Percentiles rank a stretch among this genome's conserved stretches.
phyloP scores from a whole-genome alignment of 768 basidiomycete species.

The Phaeotremella fagi region DNA sequence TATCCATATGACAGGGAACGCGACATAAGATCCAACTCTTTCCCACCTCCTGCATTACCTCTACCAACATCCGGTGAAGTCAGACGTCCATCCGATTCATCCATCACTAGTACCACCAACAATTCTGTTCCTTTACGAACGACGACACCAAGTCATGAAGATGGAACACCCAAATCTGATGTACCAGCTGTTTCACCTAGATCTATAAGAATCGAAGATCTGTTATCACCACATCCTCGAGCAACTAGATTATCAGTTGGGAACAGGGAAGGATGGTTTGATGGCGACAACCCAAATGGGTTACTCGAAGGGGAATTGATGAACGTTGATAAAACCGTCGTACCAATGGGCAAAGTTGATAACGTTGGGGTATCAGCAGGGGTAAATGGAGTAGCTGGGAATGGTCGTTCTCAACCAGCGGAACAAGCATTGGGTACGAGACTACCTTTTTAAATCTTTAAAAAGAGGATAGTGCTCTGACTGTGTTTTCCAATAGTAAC shows the following conservation, averaged over 20 bases:
- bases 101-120: not conserved
- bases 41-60: not conserved
- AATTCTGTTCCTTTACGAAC: not conserved
- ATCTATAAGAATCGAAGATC: slow-evolving; percentile 16
- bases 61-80: not conserved
- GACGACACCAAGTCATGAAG: not conserved
- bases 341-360: no score
- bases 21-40: not conserved
- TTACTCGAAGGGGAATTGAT: no score
- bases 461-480: no score
- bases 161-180: not conserved
- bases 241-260: not conserved
- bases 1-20: not conserved
- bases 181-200: slow-evolving; percentile 7
- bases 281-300: no score
- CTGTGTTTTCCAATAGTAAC: no score
- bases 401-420: no score
- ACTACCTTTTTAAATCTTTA: no score
- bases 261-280: no score
- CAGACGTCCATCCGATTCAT: not conserved
- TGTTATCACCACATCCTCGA: slow-evolving; percentile 8
- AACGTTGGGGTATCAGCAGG: no score
- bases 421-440: no score
- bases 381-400: no score
- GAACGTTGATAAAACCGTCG: no score